A percentile compares a stretch with the other conserved stretches of the same genome.
phyloP scores from a whole-genome alignment of 768 basidiomycete species.

The Scleroderma citrinum region DNA sequence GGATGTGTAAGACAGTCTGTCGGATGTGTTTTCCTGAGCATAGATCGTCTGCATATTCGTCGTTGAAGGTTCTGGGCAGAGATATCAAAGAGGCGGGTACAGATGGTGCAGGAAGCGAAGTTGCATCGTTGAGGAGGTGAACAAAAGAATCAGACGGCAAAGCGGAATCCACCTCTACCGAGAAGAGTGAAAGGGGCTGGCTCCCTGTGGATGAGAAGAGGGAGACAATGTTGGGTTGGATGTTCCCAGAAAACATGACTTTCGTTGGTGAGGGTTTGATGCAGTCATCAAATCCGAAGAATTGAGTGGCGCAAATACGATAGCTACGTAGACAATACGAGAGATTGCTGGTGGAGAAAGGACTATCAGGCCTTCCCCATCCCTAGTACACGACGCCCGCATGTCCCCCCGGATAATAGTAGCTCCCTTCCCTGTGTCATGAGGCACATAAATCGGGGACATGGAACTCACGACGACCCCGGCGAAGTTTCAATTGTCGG shows the following conservation, averaged over 20 bases:
- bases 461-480: background rate
- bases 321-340: no score
- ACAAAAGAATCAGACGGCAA: slow-evolving; percentile 60
- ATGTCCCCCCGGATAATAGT: no score
- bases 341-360: no score
- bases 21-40: slow-evolving; percentile 36
- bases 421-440: no score
- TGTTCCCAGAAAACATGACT: slow-evolving; percentile 48
- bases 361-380: no score
- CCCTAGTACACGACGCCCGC: no score
- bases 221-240: slow-evolving; percentile 63
- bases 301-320: no score
- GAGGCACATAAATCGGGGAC: background rate
- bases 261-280: background rate
- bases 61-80: slow-evolving; percentile 29
- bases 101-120: slow-evolving; percentile 42
- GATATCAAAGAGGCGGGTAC: slow-evolving; percentile 42
- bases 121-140: slow-evolving; percentile 55
- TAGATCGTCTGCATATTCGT: slow-evolving; percentile 20
- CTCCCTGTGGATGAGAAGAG: slow-evolving; percentile 70
- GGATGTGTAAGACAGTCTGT: slow-evolving; percentile 73
- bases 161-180: slow-evolving; percentile 37
- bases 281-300: no score
- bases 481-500: slow-evolving; percentile 35
- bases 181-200: slow-evolving; percentile 56